Percentiles rank a stretch among this genome's conserved stretches.
These are phyloP conservation scores for Pseudogymnoascus sp. DNA, from an alignment of 2,329 filamentous ascomycete species.

Conservation along the genomic window DNA sequence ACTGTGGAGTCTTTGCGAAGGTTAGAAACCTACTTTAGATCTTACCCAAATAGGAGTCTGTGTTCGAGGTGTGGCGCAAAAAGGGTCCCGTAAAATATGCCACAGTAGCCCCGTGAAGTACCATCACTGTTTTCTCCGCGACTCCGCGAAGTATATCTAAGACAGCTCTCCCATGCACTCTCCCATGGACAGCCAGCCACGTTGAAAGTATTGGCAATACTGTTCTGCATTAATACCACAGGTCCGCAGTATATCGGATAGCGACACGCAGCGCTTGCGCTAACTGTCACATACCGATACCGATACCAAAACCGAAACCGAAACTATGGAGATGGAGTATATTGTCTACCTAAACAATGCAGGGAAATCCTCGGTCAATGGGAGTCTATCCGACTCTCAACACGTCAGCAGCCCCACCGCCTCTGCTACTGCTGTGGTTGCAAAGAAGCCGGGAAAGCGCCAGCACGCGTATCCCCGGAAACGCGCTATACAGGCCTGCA, in stretches of 20 bases:
- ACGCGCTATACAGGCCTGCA: conserved; percentile 30
- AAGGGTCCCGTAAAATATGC: no score
- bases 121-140: no score
- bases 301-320: not conserved
- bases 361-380: not conserved
- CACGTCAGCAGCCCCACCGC: not conserved
- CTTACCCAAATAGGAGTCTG: no score
- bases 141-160: no score
- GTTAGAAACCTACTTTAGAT: no score
- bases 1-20: no score
- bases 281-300: not conserved
- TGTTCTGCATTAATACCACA: no score
- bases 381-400: not conserved
- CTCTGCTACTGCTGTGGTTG: not conserved
- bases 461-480: conserved; percentile 24
- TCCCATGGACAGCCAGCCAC: no score
- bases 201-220: no score
- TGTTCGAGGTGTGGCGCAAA: no score
- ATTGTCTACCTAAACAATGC: not conserved
- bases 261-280: not conserved
- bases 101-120: no score
- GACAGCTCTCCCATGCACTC: no score
- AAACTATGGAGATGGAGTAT: not conserved
- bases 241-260: not conserved
- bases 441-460: not conserved